Conservation (phyloP, 495 filamentous ascomycete species). For the Geopyxis carbonaria region DNA sequence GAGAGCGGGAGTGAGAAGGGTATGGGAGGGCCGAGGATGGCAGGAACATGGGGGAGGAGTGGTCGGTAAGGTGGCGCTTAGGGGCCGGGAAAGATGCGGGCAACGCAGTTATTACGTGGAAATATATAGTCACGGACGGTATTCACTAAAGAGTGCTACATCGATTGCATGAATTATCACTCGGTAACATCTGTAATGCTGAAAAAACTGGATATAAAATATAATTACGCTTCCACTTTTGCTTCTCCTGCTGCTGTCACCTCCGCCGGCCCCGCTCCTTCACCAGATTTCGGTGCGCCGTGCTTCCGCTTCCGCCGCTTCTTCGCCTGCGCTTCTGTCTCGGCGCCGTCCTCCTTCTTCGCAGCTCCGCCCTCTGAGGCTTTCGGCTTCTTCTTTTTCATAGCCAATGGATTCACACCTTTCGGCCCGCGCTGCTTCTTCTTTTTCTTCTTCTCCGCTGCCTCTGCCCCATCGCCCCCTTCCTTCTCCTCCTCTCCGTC, state of each 20-base stretch:
- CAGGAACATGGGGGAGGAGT: no score
- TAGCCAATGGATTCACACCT: conserved; percentile 72
- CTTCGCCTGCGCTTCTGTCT: conserved; percentile 18
- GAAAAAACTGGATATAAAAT: no score
- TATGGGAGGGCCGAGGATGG: no score
- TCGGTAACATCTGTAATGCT: no score
- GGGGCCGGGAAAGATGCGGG: no score
- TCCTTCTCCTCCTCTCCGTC: conserved; percentile 26
- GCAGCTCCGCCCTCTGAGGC: no score
- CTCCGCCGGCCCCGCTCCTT: neutral
- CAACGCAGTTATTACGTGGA: no score
- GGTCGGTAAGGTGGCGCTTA: no score
- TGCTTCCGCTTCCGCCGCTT: conserved; percentile 32
- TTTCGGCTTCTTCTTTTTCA: conserved; percentile 57
- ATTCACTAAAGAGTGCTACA: no score
- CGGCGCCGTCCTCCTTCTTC: conserved; percentile 7
- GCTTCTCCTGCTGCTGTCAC: neutral
- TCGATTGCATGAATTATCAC: no score
- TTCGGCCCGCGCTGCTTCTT: conserved; percentile 51
- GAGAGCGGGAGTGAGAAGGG: no score
- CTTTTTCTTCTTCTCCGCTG: conserved; percentile 38
- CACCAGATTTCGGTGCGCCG: conserved; percentile 4
- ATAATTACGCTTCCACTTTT: neutral
- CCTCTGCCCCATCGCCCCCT: conserved; percentile 21
- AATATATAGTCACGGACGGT: no score